These are phyloP conservation scores for Fonsecaea monophora DNA, from an alignment of 2,329 filamentous ascomycete genomes.

Conservation along the genomic window DNA sequence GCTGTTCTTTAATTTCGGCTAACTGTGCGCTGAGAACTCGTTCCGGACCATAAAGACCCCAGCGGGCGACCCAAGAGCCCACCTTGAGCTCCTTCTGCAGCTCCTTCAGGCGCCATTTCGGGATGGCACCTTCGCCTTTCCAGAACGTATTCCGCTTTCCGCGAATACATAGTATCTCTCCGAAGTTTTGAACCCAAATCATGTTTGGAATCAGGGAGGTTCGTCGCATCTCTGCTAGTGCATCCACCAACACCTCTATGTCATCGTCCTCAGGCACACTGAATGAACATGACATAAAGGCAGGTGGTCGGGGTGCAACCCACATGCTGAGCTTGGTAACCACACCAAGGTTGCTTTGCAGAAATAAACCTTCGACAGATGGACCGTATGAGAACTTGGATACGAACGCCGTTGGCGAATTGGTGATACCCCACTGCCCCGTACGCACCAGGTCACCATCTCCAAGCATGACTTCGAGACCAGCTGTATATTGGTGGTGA, in stretches of 20 bases:
- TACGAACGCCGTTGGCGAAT: neutral
- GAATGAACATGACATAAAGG: slow-evolving; percentile 42
- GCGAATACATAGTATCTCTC: neutral
- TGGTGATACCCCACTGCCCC: slow-evolving; percentile 46
- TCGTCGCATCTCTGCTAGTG: neutral
- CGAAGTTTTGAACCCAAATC: too few species aligned
- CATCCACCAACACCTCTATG: slow-evolving; percentile 1
- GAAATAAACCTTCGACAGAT: slow-evolving; percentile 27
- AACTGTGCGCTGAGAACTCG: neutral
- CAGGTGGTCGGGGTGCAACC: slow-evolving; percentile 35
- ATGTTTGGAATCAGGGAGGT: neutral
- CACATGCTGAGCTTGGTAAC: slow-evolving; percentile 37
- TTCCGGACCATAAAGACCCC: neutral
- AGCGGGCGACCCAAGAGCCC: neutral
- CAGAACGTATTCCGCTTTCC: neutral
- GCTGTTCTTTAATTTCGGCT: neutral
- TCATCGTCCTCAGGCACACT: slow-evolving; percentile 40
- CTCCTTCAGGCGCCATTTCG: neutral
- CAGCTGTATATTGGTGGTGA: slow-evolving; percentile 54
- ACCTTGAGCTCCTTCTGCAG: neutral
- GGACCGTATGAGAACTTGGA: slow-evolving; percentile 19
- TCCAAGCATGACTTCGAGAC: slow-evolving; percentile 53
- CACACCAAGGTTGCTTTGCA: slow-evolving; percentile 35
- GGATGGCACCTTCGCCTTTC: neutral
- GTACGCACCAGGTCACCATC: slow-evolving; percentile 48